phyloP scores from a whole-genome alignment of 2,329 filamentous ascomycete genomes.

The Raffaelea deltoideospora region DNA sequence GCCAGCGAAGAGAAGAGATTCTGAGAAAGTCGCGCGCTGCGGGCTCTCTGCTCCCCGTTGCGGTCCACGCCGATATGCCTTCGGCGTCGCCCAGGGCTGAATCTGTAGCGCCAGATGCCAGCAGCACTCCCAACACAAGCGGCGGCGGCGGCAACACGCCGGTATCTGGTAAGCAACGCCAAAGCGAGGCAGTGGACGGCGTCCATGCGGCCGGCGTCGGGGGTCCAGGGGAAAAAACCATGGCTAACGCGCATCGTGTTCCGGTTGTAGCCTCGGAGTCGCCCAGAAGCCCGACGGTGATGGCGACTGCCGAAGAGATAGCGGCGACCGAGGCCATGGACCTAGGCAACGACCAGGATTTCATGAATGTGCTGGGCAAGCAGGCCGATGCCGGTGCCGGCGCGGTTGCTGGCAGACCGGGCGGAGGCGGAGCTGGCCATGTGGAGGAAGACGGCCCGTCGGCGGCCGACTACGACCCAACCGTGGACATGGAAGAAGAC shows the following conservation, averaged over 20 bases:
- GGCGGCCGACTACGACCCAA: conserved; percentile 88
- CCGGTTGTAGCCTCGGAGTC: conserved; percentile 14
- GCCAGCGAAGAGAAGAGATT: conserved; percentile 71
- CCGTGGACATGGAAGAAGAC: conserved; percentile 76
- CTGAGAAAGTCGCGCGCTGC: conserved; percentile 67
- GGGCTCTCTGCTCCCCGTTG: conserved; percentile 61
- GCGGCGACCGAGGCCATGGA: conserved; percentile 45
- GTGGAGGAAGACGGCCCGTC: conserved; percentile 59
- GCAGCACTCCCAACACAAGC: conserved; percentile 29
- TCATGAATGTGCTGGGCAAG: conserved; percentile 45
- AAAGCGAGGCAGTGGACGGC: conserved; percentile 7
- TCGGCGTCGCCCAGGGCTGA: conserved; percentile 15
- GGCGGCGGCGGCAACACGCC: conserved; percentile 26
- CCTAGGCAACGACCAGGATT: conserved; percentile 49
- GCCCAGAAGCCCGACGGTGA: conserved; percentile 23
- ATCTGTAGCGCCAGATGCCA: too few relatives aligned
- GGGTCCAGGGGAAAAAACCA: too few relatives aligned
- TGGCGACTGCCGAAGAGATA: too few relatives aligned
- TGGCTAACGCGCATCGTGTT: too few relatives aligned
- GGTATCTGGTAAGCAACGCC: conserved; percentile 26
- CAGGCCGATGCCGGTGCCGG: not conserved
- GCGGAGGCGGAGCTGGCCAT: too few relatives aligned
- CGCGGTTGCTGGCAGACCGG: too few relatives aligned
- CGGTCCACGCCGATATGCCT: conserved; percentile 48
- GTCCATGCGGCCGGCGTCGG: too few relatives aligned